These are phyloP conservation scores for Lolium rigidum DNA, from an alignment of 176 grass and related monocot genomes.

Conservation along the genomic window DNA sequence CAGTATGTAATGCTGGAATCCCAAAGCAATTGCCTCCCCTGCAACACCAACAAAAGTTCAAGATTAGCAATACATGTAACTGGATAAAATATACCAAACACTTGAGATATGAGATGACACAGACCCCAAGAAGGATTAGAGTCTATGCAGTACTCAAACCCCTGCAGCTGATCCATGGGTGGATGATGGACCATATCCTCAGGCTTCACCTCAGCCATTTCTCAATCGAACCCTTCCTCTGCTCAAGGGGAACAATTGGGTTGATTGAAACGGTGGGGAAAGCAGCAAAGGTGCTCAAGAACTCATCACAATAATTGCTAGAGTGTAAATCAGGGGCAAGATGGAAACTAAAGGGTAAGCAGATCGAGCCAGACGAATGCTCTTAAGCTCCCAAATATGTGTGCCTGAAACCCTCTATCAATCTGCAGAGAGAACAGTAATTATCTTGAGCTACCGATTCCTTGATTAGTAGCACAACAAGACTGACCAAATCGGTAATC, in stretches of 20 bases:
- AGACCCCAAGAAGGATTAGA: constrained; percentile 94
- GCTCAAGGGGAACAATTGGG: neutral
- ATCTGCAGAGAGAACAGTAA: neutral
- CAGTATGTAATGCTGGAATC: constrained; percentile 94
- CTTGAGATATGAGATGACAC: neutral
- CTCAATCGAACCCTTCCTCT: neutral
- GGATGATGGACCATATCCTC: constrained; percentile 73
- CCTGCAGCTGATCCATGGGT: constrained; percentile 95
- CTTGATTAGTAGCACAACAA: neutral
- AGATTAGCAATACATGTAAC: neutral
- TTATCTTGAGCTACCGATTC: neutral
- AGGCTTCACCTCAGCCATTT: constrained; percentile 83
- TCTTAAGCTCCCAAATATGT: neutral
- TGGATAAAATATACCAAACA: neutral
- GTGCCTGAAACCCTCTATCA: neutral
- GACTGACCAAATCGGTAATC: neutral
- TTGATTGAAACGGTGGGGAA: neutral
- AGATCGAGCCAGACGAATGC: neutral
- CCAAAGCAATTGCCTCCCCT: constrained; percentile 80
- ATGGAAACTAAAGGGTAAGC: neutral
- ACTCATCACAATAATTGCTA: neutral
- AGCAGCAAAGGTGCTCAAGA: neutral
- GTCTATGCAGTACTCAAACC: constrained; percentile 97
- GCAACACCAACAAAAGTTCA: constrained; percentile 23
- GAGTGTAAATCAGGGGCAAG: neutral